These are phyloP conservation scores for Fusarium sp. DNA, from an alignment of 2,329 filamentous ascomycete genomes.

Conservation along the genomic window DNA sequence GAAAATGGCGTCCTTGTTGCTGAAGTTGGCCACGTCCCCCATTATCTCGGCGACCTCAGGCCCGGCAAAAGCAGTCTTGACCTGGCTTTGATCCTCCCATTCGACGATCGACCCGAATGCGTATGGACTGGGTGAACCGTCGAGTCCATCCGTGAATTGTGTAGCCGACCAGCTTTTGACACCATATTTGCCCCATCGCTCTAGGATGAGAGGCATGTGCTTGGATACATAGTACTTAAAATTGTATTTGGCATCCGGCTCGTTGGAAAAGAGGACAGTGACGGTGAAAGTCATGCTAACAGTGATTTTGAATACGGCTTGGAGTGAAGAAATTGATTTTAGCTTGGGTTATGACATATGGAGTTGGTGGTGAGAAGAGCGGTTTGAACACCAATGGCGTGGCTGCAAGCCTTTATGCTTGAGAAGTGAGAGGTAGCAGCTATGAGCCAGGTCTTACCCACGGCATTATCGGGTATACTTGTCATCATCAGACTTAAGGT, in stretches of 20 bases:
- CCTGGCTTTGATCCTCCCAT: neutral
- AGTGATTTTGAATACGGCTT: neutral
- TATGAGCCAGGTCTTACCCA: too few relatives aligned
- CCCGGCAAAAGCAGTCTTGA: neutral
- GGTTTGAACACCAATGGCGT: neutral
- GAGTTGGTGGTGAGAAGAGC: neutral
- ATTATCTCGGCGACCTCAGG: neutral
- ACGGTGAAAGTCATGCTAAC: neutral
- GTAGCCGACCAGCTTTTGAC: neutral
- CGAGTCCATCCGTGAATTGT: neutral
- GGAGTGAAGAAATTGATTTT: neutral
- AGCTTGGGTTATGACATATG: too few relatives aligned
- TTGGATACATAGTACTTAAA: neutral
- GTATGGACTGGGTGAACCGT: neutral
- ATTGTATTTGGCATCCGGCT: neutral
- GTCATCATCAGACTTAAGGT: neutral
- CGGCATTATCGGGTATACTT: neutral
- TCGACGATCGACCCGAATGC: neutral
- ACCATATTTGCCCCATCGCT: neutral
- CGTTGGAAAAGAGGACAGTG: neutral
- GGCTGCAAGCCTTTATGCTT: neutral
- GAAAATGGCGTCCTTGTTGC: neutral
- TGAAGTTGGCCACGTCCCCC: neutral
- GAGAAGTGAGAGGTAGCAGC: neutral
- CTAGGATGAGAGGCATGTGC: neutral